Evolutionary conservation across 2,329 filamentous ascomycete genomes (phyloP).

Genomic region (Diplodia seriata): DNA sequence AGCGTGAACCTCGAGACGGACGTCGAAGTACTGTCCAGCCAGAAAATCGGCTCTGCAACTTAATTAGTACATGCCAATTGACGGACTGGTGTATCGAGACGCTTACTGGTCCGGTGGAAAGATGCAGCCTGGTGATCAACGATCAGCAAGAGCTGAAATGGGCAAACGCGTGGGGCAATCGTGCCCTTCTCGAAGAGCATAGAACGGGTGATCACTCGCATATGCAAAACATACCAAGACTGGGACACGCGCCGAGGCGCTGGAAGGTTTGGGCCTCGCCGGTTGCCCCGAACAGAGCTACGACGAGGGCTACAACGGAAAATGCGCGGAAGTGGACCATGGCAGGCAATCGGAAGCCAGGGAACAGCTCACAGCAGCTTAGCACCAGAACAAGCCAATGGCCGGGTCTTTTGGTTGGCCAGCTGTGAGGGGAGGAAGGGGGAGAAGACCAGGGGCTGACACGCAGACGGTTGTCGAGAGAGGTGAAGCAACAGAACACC

Average conservation of each 20-base stretch:
- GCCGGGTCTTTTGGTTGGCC: neutral
- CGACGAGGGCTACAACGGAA: constrained; percentile 16
- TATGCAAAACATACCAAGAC: constrained; percentile 52
- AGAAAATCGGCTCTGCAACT: constrained; percentile 73
- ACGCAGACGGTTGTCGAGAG: neutral
- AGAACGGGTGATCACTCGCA: neutral
- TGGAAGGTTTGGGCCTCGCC: constrained; percentile 60
- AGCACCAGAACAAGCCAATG: neutral
- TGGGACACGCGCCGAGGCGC: constrained; percentile 62
- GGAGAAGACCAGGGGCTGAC: neutral
- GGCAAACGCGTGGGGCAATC: neutral
- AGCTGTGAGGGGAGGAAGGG: neutral
- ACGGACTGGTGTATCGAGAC: neutral
- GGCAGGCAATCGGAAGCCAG: neutral
- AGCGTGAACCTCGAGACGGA: constrained; percentile 82
- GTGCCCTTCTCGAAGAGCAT: neutral
- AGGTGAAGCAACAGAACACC: neutral
- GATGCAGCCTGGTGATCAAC: constrained; percentile 51
- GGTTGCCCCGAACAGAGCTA: constrained; percentile 33
- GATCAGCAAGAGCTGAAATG: constrained; percentile 35
- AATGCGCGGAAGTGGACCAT: constrained; percentile 13
- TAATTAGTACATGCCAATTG: neutral
- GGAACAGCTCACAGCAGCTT: neutral
- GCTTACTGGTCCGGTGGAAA: constrained; percentile 65
- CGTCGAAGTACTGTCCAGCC: constrained; percentile 82